Percentiles rank a stretch among this genome's conserved stretches.
Evolutionary conservation across 768 basidiomycete species (phyloP).

Genomic region (Glaciozyma antarctica): DNA sequence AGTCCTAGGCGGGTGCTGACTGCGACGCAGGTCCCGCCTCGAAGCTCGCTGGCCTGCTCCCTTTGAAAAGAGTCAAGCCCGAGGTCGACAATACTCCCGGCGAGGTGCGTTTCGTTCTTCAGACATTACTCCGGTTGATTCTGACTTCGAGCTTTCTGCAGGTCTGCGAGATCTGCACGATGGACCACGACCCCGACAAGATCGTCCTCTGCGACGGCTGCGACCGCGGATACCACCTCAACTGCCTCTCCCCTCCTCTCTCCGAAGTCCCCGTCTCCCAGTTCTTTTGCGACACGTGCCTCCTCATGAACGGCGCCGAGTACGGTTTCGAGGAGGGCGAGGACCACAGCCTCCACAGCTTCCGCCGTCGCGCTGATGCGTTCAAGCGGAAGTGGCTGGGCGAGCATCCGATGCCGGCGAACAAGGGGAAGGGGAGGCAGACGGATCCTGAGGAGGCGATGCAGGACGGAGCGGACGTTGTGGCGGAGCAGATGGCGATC

Average conservation of each 20-base stretch:
- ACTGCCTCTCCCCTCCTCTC: constrained; percentile 88
- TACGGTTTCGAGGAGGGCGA: constrained; percentile 98
- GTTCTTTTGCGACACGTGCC: constrained; percentile 90
- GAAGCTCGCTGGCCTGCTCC: constrained; percentile 4
- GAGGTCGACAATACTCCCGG: constrained; percentile 3
- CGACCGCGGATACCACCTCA: constrained; percentile 88
- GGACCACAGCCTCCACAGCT: constrained; percentile 82
- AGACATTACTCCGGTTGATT: not conserved
- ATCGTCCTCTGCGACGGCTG: constrained; percentile 88
- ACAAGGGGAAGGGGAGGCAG: constrained; percentile 52
- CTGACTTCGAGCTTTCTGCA: constrained; percentile 6
- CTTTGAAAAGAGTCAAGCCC: not conserved
- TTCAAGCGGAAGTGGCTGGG: constrained; percentile 86
- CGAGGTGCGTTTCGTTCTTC: constrained; percentile 8
- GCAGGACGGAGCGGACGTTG: constrained; percentile 19
- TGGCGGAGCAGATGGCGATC: constrained; percentile 44
- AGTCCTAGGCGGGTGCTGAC: not conserved
- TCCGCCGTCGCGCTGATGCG: constrained; percentile 79
- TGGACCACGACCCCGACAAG: constrained; percentile 70
- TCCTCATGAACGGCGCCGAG: constrained; percentile 84
- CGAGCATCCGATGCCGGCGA: constrained; percentile 43
- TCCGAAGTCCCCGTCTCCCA: constrained; percentile 76
- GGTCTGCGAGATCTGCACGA: constrained; percentile 86
- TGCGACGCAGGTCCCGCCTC: not conserved
- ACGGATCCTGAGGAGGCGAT: constrained; percentile 21